phyloP scores from a whole-genome alignment of 2,329 filamentous ascomycete genomes.

The Trichophyton rubrum region DNA sequence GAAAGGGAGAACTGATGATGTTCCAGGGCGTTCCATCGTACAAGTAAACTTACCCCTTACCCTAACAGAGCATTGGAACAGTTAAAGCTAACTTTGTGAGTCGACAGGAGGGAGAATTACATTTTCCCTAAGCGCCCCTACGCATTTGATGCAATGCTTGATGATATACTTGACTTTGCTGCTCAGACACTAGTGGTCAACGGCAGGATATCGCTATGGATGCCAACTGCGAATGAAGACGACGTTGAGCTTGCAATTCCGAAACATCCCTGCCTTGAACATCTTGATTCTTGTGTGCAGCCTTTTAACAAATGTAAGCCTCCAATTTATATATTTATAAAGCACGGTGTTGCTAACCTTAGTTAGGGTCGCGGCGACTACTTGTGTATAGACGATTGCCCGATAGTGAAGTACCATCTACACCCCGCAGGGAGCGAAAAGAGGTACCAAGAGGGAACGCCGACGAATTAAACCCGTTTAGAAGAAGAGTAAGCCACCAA shows the following conservation, averaged over 20 bases:
- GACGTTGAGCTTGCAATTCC: slow-evolving; percentile 66
- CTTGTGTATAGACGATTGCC: slow-evolving; percentile 70
- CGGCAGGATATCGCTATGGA: slow-evolving; percentile 86
- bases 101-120: slow-evolving; percentile 48
- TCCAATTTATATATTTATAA: background rate
- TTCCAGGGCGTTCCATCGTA: slow-evolving; percentile 57
- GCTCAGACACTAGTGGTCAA: slow-evolving; percentile 61
- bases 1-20: slow-evolving; percentile 44
- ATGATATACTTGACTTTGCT: slow-evolving; percentile 78
- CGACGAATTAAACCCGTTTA: slow-evolving; percentile 56
- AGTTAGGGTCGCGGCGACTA: slow-evolving; percentile 67
- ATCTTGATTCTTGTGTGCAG: slow-evolving; percentile 69
- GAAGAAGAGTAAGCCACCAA: slow-evolving; percentile 35
- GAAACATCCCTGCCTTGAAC: slow-evolving; percentile 58
- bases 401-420: slow-evolving; percentile 37
- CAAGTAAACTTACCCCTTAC: slow-evolving; percentile 34
- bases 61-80: too few relatives aligned
- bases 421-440: slow-evolving; percentile 24
- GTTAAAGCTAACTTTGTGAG: background rate
- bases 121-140: slow-evolving; percentile 86
- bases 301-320: slow-evolving; percentile 72
- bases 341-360: background rate
- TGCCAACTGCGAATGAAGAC: slow-evolving; percentile 78
- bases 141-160: slow-evolving; percentile 77
- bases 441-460: slow-evolving; percentile 38